phyloP scores from a whole-genome alignment of 352 stramenopile genomes.

The Globisporangium spiculum region DNA sequence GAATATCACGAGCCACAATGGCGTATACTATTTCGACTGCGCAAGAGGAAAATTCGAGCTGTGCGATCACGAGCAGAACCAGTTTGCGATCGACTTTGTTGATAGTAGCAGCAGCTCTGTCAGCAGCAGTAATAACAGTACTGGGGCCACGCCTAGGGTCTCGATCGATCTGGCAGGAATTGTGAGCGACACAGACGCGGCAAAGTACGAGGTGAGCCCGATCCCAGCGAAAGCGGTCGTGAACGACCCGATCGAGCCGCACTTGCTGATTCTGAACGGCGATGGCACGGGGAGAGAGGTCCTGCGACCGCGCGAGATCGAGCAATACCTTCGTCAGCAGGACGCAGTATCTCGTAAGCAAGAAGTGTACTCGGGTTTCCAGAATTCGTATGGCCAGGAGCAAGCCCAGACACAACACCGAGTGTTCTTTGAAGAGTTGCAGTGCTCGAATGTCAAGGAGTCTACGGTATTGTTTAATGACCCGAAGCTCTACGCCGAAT shows the following conservation, averaged over 20 bases:
- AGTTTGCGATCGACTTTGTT: conserved; percentile 46
- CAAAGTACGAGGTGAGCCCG: conserved; percentile 44
- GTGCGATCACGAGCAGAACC: conserved; percentile 71
- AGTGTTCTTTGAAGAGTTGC: conserved; percentile 16
- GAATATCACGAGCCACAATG: conserved; percentile 54
- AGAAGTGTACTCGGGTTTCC: neutral
- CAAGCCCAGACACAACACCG: neutral
- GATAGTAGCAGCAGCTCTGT: conserved; percentile 9
- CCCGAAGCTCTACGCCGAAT: conserved; percentile 28
- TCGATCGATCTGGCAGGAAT: conserved; percentile 58
- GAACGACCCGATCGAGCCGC: conserved; percentile 73
- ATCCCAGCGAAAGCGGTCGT: conserved; percentile 63
- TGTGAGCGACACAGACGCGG: conserved; percentile 44
- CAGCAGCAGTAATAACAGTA: neutral
- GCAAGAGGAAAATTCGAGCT: conserved; percentile 43
- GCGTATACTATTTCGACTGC: conserved; percentile 79
- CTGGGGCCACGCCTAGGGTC: conserved; percentile 19
- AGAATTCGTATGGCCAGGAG: conserved; percentile 10
- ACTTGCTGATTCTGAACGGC: conserved; percentile 69
- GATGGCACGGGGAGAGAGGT: conserved; percentile 67
- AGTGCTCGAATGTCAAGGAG: neutral
- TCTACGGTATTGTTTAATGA: conserved; percentile 36
- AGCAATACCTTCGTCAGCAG: conserved; percentile 21
- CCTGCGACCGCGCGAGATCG: conserved; percentile 46
- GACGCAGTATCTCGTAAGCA: neutral